phyloP scores from a whole-genome alignment of 2,329 filamentous ascomycete species.

The Fusarium sp. region DNA sequence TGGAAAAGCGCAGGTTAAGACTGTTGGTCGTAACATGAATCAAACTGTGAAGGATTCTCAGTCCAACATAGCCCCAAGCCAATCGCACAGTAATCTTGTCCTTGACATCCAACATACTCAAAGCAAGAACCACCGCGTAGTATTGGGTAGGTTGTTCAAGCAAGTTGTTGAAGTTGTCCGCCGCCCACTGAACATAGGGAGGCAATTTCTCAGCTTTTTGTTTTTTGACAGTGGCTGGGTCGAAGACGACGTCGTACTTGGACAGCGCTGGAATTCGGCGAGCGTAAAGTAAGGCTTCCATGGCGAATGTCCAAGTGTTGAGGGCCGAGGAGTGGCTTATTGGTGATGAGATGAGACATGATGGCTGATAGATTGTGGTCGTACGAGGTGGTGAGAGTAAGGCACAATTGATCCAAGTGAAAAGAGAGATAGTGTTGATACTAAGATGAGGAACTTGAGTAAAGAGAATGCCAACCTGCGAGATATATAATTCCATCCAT shows the following conservation, averaged over 20 bases:
- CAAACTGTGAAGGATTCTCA: neutral
- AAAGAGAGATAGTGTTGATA: too few species aligned
- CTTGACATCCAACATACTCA: neutral
- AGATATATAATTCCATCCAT: too few species aligned
- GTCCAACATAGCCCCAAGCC: neutral
- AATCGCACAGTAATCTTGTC: neutral
- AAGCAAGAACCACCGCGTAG: neutral
- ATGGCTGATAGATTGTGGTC: too few species aligned
- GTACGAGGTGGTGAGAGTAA: neutral
- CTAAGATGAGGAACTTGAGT: too few species aligned
- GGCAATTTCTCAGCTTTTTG: neutral
- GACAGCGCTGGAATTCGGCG: neutral
- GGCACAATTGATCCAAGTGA: too few species aligned
- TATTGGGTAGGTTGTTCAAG: conserved; percentile 1
- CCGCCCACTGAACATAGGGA: neutral
- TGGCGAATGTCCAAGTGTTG: neutral
- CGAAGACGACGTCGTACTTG: neutral
- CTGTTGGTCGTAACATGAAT: neutral
- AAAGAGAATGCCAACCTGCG: too few species aligned
- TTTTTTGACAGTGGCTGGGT: neutral
- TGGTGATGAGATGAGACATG: neutral
- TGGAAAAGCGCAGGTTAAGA: neutral
- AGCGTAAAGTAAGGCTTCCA: neutral
- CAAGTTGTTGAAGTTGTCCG: neutral
- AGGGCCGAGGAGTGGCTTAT: neutral